A percentile compares a stretch with the other conserved stretches of the same genome.
Evolutionary conservation across 2,329 filamentous ascomycete genomes (phyloP).

Genomic region (Chalara sp.): DNA sequence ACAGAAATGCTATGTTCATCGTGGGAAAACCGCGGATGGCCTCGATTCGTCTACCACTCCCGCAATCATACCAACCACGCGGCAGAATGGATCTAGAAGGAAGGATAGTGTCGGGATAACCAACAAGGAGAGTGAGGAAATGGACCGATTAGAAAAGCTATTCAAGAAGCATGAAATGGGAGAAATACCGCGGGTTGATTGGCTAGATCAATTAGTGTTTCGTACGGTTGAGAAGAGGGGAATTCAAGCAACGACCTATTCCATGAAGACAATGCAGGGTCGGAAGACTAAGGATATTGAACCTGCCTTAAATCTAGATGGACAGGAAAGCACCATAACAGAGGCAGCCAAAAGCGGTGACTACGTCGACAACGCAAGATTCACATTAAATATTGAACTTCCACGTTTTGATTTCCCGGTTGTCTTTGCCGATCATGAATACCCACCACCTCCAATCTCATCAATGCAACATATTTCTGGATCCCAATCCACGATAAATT

Average conservation of each 20-base stretch:
- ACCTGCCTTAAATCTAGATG: conserved; percentile 22
- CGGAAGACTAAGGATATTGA: conserved; percentile 23
- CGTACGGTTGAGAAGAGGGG: conserved; percentile 77
- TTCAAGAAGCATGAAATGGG: conserved; percentile 99
- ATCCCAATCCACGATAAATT: conserved; percentile 60
- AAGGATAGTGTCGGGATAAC: conserved; percentile 37
- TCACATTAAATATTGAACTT: conserved; percentile 83
- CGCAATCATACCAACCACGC: conserved; percentile 51
- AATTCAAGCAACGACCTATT: conserved; percentile 55
- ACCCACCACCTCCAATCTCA: conserved; percentile 77
- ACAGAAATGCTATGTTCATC: conserved; percentile 83
- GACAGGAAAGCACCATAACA: conserved; percentile 22
- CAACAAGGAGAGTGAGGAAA: conserved; percentile 73
- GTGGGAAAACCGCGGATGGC: conserved; percentile 79
- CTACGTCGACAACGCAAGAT: conserved; percentile 47
- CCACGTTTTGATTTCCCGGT: conserved; percentile 93
- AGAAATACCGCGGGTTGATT: conserved; percentile 86
- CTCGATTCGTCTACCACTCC: conserved; percentile 75
- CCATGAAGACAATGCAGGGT: conserved; percentile 49
- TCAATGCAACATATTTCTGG: conserved; percentile 58
- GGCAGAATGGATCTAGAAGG: conserved; percentile 41
- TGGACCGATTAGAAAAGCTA: conserved; percentile 80
- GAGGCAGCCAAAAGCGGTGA: conserved; percentile 16
- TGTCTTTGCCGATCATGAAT: conserved; percentile 91
- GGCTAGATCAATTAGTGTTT: conserved; percentile 93